Base-by-base conservation (phyloP, 768 basidiomycete species). In the Lepiota brunneoincarnata region DNA sequence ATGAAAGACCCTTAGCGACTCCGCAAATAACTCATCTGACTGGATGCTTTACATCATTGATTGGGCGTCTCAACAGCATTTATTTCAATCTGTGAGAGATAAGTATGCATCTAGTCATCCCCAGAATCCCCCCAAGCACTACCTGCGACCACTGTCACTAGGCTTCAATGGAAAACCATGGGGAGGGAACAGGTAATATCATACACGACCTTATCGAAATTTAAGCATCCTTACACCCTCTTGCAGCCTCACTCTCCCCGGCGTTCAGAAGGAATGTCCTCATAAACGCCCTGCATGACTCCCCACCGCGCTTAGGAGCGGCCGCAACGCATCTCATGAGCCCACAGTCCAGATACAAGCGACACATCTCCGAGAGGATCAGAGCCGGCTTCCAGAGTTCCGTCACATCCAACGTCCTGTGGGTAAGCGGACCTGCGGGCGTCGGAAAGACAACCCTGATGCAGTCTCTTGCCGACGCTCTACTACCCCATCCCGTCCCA, bases 381-480 rank as follows among this genome's bases (percentile, higher is more conserved):
- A 10, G n/a, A 2, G 18, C 18, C 31, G 18, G 45, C 45, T 34
- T 20, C 45, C 17, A n/a, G 42, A 6, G 14, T 18, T 11, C 5
- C 35, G 31, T 1, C 14, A 12, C 17, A 20, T 50, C 39, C 21
- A 28, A 31, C 9, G 23, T 54, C 15, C 34, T 54, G n/a, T 54
- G 52, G 52, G n/a, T 54, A 2, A 9, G 46, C 26, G 52, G 44
- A 4, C 44, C 43, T 28, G 52, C 44, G 21, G 52, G 52, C 9
- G 44, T 54, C 26, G 52, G 52, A 14, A 54, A 54, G 38, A 36
- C 52, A 2, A 39, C 52, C 4, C 28, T 54, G 35, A 47, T 39
- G 10, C 52, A 38, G 5, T 47, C 35, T 4, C n/a, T 54, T 6
- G 28, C 43, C 4, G 3, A n/a, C 11, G 15, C 11, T 21, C 21